Conservation (phyloP, 2,329 filamentous ascomycete species). For the Rhexocercosporidium sp. region DNA sequence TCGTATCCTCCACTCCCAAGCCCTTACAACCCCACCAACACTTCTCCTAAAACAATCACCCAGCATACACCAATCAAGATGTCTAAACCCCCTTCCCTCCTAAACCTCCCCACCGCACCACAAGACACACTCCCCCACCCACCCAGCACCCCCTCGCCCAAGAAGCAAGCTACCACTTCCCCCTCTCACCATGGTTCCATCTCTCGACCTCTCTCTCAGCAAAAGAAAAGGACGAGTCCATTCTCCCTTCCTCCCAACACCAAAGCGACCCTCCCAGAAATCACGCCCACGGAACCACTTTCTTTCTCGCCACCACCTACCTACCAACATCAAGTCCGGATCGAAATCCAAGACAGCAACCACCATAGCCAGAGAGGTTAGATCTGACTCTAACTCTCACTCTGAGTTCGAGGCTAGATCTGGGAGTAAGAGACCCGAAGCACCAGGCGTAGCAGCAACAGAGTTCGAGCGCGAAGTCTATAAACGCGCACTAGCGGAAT, state of each 20-base stretch:
- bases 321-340: no score
- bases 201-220: neutral
- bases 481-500: neutral
- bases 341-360: neutral
- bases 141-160: neutral
- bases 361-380: neutral
- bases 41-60: neutral
- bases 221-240: neutral
- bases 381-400: neutral
- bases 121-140: neutral
- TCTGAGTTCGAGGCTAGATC: no score
- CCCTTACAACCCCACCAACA: neutral
- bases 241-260: no score
- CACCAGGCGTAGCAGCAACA: neutral
- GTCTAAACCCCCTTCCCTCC: neutral
- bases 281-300: no score
- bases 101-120: neutral
- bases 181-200: neutral
- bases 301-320: neutral
- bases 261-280: no score
- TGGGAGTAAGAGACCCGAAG: neutral
- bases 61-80: neutral
- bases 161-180: neutral
- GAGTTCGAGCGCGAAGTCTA: neutral
- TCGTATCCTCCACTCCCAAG: no score